phyloP scores from a whole-genome alignment of 176 grass and related monocot genomes.

The Carex cristatella region DNA sequence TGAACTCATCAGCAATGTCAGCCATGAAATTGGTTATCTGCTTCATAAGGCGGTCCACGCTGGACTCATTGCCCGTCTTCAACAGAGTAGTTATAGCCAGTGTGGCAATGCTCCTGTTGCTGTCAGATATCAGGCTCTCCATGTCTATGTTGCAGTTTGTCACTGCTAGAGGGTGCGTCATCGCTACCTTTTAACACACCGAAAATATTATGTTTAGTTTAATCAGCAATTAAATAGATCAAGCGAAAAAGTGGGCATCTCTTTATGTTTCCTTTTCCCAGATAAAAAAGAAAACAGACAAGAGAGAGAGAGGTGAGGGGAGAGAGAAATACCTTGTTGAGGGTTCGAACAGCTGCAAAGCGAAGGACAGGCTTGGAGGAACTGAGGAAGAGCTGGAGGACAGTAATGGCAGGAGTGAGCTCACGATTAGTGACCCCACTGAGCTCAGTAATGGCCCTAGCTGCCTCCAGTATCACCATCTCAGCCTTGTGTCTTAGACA shows the following conservation, averaged over 20 bases:
- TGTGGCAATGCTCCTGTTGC: conserved; percentile 96
- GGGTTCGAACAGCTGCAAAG: conserved; percentile 89
- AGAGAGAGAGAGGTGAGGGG: not conserved
- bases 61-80: conserved; percentile 98
- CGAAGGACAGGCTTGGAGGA: conserved; percentile 98
- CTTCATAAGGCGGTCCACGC: conserved; percentile 98
- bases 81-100: conserved; percentile 94
- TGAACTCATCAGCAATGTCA: conserved; percentile 98
- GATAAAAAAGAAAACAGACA: not conserved
- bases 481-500: conserved; percentile 94
- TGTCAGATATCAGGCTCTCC: conserved; percentile 98
- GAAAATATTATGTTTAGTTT: not conserved
- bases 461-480: conserved; percentile 98
- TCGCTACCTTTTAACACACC: conserved; percentile 59
- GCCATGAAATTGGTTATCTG: conserved; percentile 99
- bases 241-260: not conserved
- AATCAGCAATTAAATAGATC: not conserved
- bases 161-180: conserved; percentile 88
- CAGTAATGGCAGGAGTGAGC: conserved; percentile 92
- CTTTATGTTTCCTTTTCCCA: not conserved
- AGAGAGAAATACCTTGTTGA: conserved; percentile 64
- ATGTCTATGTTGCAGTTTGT: conserved; percentile 99
- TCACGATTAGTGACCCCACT: conserved; percentile 90
- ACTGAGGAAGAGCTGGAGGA: conserved; percentile 97
- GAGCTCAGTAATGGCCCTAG: conserved; percentile 92